Conservation (phyloP, 768 basidiomycete genomes). For the Lactarius akahatsu region DNA sequence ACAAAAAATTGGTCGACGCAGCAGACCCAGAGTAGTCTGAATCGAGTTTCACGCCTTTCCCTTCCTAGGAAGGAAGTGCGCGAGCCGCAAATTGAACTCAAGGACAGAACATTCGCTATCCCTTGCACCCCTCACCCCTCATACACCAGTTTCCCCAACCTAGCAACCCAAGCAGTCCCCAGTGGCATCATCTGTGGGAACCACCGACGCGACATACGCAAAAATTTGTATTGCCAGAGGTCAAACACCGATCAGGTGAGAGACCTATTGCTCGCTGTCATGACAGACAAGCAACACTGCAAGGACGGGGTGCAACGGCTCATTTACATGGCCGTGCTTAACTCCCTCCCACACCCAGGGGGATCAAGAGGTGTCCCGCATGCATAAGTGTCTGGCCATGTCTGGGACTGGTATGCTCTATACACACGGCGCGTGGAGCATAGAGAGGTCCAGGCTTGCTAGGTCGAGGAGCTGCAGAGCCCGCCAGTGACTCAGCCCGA, state of each 20-base stretch:
- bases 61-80: conserved; percentile 28
- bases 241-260: not conserved
- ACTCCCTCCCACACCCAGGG: not conserved
- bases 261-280: not conserved
- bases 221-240: not conserved
- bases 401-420: not conserved
- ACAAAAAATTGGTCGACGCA: conserved; percentile 38
- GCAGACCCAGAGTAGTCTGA: conserved; percentile 72
- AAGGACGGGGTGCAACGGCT: not conserved
- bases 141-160: conserved; percentile 27
- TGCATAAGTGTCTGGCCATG: not conserved
- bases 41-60: conserved; percentile 52
- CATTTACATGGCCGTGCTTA: not conserved
- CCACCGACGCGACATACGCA: not conserved
- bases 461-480: conserved; percentile 15
- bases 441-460: not conserved
- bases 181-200: not conserved
- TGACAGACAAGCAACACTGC: not conserved
- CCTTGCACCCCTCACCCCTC: conserved; percentile 26
- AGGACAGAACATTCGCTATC: conserved; percentile 40
- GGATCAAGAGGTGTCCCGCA: not conserved
- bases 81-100: conserved; percentile 71
- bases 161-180: conserved; percentile 24
- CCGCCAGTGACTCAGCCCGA: conserved; percentile 19
- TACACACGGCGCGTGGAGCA: not conserved